Percentiles rank a stretch among this genome's conserved stretches.
Conservation (phyloP, 2,329 filamentous ascomycete species). For the Alternaria ventricosa region DNA sequence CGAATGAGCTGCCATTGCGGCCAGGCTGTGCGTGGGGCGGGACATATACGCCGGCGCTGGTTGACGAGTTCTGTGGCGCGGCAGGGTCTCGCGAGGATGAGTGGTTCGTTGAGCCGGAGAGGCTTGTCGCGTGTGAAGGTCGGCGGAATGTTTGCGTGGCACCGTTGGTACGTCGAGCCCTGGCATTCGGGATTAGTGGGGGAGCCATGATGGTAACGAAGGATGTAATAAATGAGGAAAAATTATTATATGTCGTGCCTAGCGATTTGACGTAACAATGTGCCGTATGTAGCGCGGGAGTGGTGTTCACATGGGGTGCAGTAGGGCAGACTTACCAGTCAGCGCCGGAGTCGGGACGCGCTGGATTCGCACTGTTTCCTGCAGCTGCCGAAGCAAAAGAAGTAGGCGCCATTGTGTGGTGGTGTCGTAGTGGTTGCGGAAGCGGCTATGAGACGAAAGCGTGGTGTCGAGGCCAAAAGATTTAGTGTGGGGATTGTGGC, state of each 20-base stretch:
- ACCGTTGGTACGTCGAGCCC: constrained; percentile 70
- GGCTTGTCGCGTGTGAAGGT: constrained; percentile 65
- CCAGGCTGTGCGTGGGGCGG: constrained; percentile 66
- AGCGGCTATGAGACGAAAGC: constrained; percentile 27
- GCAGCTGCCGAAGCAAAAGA: constrained; percentile 60
- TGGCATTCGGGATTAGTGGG: constrained; percentile 34
- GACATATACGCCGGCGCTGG: constrained; percentile 61
- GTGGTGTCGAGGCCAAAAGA: constrained; percentile 34
- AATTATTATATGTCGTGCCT: constrained; percentile 15
- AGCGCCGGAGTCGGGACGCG: constrained; percentile 52
- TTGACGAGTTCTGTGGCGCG: constrained; percentile 39
- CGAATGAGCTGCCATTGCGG: constrained; percentile 62
- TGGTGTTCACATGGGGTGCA: constrained; percentile 10
- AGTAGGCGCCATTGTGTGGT: constrained; percentile 53
- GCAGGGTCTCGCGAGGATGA: constrained; percentile 39
- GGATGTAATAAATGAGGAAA: constrained; percentile 1
- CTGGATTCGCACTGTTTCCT: constrained; percentile 50
- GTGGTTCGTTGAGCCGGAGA: constrained; percentile 50
- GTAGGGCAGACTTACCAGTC: constrained; percentile 54
- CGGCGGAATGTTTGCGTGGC: constrained; percentile 72
- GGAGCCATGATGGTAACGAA: constrained; percentile 18
- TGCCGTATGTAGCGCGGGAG: background rate
- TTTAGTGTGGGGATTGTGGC: constrained; percentile 33
- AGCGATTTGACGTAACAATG: constrained; percentile 20
- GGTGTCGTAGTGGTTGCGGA: constrained; percentile 20